Conservation (phyloP, 345 rosid genomes). For the Brassica carinata region DNA sequence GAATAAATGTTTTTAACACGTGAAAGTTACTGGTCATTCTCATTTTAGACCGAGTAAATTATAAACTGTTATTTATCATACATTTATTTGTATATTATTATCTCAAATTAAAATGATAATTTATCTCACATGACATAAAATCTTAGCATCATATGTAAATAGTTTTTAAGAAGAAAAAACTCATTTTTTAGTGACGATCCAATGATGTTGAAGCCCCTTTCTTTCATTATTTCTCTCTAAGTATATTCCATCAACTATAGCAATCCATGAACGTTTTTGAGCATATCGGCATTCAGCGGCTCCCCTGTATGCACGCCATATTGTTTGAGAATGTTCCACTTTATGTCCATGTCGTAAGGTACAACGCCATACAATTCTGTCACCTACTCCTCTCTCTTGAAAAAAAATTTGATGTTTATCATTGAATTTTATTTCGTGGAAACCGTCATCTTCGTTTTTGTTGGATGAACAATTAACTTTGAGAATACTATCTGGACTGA, state of each 20-base stretch:
- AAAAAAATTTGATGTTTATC: background rate
- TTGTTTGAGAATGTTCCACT: background rate
- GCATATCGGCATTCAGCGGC: background rate
- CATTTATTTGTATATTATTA: background rate
- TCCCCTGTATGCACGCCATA: background rate
- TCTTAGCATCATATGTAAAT: background rate
- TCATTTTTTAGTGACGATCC: background rate
- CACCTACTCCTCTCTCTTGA: background rate
- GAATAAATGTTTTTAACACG: background rate
- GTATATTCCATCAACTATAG: background rate
- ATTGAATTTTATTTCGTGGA: background rate
- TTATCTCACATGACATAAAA: background rate
- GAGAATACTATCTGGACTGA: background rate
- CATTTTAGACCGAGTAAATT: background rate
- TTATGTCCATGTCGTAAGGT: background rate
- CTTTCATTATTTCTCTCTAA: background rate
- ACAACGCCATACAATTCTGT: background rate
- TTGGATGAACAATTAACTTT: background rate
- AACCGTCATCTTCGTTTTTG: background rate
- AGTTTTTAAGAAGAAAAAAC: background rate
- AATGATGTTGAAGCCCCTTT: background rate
- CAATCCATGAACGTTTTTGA: conserved; percentile 1
- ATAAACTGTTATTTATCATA: background rate
- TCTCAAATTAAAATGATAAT: background rate
- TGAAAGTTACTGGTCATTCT: background rate